phyloP scores from a whole-genome alignment of 441 rosid species.

The Adansonia grandidieri region DNA sequence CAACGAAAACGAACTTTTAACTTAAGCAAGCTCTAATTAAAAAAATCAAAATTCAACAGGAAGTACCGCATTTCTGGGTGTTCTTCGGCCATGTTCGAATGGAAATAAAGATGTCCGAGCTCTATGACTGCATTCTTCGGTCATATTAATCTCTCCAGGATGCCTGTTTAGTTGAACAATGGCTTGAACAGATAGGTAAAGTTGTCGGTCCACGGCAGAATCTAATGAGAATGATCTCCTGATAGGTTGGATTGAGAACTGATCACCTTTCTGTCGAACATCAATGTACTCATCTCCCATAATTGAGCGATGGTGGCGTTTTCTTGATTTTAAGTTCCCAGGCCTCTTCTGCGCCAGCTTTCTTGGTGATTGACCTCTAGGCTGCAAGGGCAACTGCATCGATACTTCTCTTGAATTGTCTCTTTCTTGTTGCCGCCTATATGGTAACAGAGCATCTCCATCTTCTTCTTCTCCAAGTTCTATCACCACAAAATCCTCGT shows the following conservation, averaged over 20 bases:
- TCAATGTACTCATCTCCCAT: conserved; percentile 69
- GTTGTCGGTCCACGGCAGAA: conserved; percentile 67
- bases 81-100: conserved; percentile 45
- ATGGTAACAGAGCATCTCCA: conserved; percentile 24
- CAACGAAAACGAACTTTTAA: conserved; percentile 22
- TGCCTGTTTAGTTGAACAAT: conserved; percentile 42
- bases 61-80: conserved; percentile 55
- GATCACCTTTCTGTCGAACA: conserved; percentile 50
- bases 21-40: conserved; percentile 28
- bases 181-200: conserved; percentile 58
- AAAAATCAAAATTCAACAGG: conserved; percentile 48
- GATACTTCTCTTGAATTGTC: conserved; percentile 26
- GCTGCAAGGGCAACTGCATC: conserved; percentile 24
- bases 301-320: conserved; percentile 35
- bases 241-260: conserved; percentile 54
- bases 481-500: conserved; percentile 61
- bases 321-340: conserved; percentile 36
- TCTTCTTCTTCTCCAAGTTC: conserved; percentile 52
- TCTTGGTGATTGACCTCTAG: conserved; percentile 37
- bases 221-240: conserved; percentile 74
- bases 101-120: conserved; percentile 53
- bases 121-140: conserved; percentile 47
- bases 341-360: conserved; percentile 36
- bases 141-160: conserved; percentile 31
- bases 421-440: conserved; percentile 38